Conservation (phyloP, 2,329 filamentous ascomycete species). For the Davidsoniella neocaledoniae region DNA sequence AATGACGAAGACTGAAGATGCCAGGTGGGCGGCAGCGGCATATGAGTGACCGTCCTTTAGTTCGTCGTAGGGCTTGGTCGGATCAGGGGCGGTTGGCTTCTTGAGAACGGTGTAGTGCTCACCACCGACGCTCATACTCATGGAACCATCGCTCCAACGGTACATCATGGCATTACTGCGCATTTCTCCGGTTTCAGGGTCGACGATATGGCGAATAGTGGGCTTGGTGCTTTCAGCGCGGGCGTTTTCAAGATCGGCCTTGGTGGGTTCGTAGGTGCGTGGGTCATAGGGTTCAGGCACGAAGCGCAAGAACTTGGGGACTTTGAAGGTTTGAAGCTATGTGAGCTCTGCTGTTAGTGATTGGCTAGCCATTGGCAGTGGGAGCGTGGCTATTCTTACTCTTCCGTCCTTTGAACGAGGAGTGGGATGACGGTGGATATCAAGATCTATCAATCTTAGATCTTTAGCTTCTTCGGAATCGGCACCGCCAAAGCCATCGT, state of each 20-base stretch:
- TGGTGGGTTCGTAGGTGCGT: slow-evolving; percentile 45
- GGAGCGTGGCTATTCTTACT: slow-evolving; percentile 28
- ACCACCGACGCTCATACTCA: slow-evolving; percentile 58
- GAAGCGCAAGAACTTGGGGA: slow-evolving; percentile 57
- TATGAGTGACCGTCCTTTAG: slow-evolving; percentile 61
- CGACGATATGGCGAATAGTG: slow-evolving; percentile 52
- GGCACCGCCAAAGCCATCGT: slow-evolving; percentile 8
- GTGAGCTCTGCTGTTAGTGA: slow-evolving; percentile 4
- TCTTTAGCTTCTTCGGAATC: slow-evolving; percentile 20
- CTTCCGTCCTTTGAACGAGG: slow-evolving; percentile 56
- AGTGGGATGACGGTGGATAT: slow-evolving; percentile 50
- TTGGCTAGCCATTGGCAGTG: not conserved
- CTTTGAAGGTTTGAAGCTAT: slow-evolving; percentile 17
- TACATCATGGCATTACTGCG: slow-evolving; percentile 62
- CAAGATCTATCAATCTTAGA: slow-evolving; percentile 45
- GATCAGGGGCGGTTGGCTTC: slow-evolving; percentile 49
- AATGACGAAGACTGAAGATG: slow-evolving; percentile 50
- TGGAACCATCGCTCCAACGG: slow-evolving; percentile 63
- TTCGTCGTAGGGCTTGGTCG: slow-evolving; percentile 43
- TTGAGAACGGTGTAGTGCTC: slow-evolving; percentile 60
- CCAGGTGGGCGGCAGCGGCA: slow-evolving; percentile 52
- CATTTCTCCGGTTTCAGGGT: slow-evolving; percentile 46
- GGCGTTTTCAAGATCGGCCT: slow-evolving; percentile 36
- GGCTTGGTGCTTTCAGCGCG: slow-evolving; percentile 40
- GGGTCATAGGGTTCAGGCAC: slow-evolving; percentile 50